Evolutionary conservation across 2,329 filamentous ascomycete genomes (phyloP).

Genomic region (Colletotrichum costaricense): DNA sequence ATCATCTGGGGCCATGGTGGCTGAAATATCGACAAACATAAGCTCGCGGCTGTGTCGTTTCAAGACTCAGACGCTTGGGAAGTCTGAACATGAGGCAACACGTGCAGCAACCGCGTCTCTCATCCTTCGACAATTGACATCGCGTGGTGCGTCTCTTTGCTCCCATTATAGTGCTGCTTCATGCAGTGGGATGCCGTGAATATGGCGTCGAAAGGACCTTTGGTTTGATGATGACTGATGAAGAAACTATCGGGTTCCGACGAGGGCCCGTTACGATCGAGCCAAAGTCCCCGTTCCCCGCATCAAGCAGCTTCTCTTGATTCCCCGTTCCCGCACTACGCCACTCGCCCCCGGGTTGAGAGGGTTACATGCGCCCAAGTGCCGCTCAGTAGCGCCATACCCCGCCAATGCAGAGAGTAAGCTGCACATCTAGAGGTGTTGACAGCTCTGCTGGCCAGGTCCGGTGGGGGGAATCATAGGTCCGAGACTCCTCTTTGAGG

Average conservation of each 20-base stretch:
- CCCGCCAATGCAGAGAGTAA: neutral
- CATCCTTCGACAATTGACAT: neutral
- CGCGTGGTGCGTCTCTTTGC: neutral
- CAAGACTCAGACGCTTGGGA: neutral
- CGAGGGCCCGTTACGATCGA: neutral
- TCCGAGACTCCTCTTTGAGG: neutral
- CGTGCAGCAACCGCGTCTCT: neutral
- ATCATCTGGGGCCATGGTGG: neutral
- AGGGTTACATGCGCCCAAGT: conserved; percentile 25
- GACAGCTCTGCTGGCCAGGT: neutral
- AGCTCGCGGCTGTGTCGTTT: neutral
- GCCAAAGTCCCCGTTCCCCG: neutral
- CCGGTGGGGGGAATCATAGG: neutral
- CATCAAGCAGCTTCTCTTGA: conserved; percentile 13
- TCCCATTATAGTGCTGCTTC: neutral
- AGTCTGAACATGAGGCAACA: neutral
- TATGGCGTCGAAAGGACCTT: neutral
- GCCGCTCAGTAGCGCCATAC: conserved; percentile 8
- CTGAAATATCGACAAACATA: neutral
- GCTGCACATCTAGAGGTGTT: neutral
- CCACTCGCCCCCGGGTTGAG: neutral
- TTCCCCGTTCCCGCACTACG: neutral
- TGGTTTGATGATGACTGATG: neutral
- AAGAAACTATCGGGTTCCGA: neutral
- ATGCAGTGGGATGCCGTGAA: neutral